Base-by-base conservation (phyloP, 2,329 filamentous ascomycete genomes). In the Leptodontidium sp. region DNA sequence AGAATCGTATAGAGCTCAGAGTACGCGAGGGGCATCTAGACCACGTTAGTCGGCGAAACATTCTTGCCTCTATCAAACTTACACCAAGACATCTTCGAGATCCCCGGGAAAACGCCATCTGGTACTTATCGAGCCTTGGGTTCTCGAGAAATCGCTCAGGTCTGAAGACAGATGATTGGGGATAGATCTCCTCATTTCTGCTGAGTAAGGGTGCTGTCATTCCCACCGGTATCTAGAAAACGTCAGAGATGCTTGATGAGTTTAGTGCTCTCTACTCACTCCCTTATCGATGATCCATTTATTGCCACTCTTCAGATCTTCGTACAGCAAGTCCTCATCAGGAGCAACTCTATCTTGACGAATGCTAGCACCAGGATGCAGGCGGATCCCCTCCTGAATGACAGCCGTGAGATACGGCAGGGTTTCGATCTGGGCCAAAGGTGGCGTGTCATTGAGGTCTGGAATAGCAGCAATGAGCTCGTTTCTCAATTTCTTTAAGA, bases 401-500 rank as follows among this genome's bases (percentile, higher is more conserved):
- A 82, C 78, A 2, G 79, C 80, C 43, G 76, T 0, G 15, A 82
- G 72, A 58, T 82, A 82, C 0, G 81, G 79, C 0, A 79, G 74
- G 55, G 75, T 73, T 67, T 82, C 81, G 0, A 82, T 77, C 0
- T 73, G 66, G 0, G 70, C 72, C 0, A 64, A 61, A 67, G 49
- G 17, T 11, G 21, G 53, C 21, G 21, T 61, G 9, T 35, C 43
- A 21, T 43, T 26, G 4, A 38, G 57, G 7, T 59, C 35, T 8
- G 57, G 57, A 43, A 59, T 59, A 1, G 57, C 38, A 8, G 38
- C 57, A 5, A 59, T 26, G 12, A 68, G 65, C 49, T 71, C 70
- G 12, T 7, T 29, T 53, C 57, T 67, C 24, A 71, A 35, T 14
- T 64, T 66, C 3, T 55, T 21, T 1, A 71, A 49, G 9, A 67